Evolutionary conservation across 768 basidiomycete genomes (phyloP).

Genomic region (Pleurotus tuoliensis): DNA sequence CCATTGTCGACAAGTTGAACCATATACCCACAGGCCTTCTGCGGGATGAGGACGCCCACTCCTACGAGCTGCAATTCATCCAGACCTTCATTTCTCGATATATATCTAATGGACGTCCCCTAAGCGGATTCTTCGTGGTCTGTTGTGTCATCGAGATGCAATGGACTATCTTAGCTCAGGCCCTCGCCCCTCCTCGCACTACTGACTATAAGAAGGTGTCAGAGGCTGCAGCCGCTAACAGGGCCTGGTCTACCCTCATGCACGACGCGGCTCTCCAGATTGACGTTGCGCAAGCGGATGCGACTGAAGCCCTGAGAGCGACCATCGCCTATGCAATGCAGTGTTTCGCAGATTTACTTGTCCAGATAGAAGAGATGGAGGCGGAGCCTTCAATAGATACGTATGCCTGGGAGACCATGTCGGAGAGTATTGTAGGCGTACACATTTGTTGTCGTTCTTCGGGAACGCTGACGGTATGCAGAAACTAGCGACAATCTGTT

Average conservation of each 20-base stretch:
- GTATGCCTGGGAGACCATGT: conserved; percentile 93
- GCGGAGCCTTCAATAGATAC: conserved; percentile 75
- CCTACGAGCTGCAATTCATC: conserved; percentile 50
- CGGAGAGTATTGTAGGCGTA: conserved; percentile 72
- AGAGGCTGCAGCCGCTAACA: conserved; percentile 83
- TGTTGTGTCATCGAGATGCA: conserved; percentile 84
- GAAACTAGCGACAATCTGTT: conserved; percentile 87
- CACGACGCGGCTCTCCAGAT: conserved; percentile 43
- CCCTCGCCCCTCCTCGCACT: conserved; percentile 34
- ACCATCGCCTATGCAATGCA: conserved; percentile 64
- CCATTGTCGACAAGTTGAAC: conserved; percentile 70
- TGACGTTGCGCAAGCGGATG: conserved; percentile 32
- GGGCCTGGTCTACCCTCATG: conserved; percentile 72
- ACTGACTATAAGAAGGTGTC: conserved; percentile 25
- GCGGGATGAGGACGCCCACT: conserved; percentile 47
- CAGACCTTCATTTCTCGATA: conserved; percentile 75
- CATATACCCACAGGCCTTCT: conserved; percentile 62
- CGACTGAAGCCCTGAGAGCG: conserved; percentile 35
- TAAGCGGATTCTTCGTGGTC: conserved; percentile 86
- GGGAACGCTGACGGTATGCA: background rate
- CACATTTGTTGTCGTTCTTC: background rate
- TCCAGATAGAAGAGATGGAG: conserved; percentile 82
- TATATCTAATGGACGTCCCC: conserved; percentile 67
- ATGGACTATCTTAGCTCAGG: conserved; percentile 83
- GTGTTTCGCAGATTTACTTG: conserved; percentile 72